A percentile compares a stretch with the other conserved stretches of the same genome.
These are phyloP conservation scores for Ampelomyces quisqualis DNA, from an alignment of 2,329 filamentous ascomycete genomes.

Conservation along the genomic window DNA sequence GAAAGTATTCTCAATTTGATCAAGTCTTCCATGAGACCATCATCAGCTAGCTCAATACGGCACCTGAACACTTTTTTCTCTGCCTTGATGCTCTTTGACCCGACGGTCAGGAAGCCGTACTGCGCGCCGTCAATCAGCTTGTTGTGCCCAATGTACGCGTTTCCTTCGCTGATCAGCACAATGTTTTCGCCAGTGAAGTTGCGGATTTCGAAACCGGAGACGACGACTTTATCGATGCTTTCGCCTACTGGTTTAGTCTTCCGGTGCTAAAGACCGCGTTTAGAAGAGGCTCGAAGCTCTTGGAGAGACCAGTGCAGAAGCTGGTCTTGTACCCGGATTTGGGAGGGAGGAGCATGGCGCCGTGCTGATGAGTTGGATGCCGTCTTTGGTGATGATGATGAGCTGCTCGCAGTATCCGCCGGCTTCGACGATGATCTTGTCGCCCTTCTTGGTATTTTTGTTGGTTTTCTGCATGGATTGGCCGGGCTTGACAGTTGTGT, in stretches of 20 bases:
- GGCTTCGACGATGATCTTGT: slow-evolving; percentile 12
- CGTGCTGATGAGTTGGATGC: slow-evolving; percentile 14
- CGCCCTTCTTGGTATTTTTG: slow-evolving; percentile 6
- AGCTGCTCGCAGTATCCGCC: slow-evolving; percentile 13
- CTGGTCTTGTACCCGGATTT: slow-evolving; percentile 1
- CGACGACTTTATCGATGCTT: slow-evolving; percentile 12
- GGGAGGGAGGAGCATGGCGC: slow-evolving; percentile 9
- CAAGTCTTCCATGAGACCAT: slow-evolving; percentile 21
- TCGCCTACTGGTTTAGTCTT: slow-evolving; percentile 2
- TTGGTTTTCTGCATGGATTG: slow-evolving; percentile 14
- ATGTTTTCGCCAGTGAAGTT: slow-evolving; percentile 14
- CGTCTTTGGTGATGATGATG: slow-evolving; percentile 8
- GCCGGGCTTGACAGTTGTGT: slow-evolving; percentile 5
- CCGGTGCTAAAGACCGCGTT: neutral
- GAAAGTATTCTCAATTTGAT: neutral
- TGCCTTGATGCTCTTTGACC: slow-evolving; percentile 7
- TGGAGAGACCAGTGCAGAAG: slow-evolving; percentile 9
- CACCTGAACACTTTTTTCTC: slow-evolving; percentile 4
- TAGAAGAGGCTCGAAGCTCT: neutral
- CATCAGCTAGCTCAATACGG: slow-evolving; percentile 6
- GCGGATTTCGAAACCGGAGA: slow-evolving; percentile 11
- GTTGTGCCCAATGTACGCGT: slow-evolving; percentile 11
- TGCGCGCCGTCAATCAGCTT: slow-evolving; percentile 8
- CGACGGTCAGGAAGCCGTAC: slow-evolving; percentile 18
- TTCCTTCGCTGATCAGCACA: slow-evolving; percentile 11